Conservation (phyloP, 805 yeast genomes). For the Brettanomyces custersianus region DNA sequence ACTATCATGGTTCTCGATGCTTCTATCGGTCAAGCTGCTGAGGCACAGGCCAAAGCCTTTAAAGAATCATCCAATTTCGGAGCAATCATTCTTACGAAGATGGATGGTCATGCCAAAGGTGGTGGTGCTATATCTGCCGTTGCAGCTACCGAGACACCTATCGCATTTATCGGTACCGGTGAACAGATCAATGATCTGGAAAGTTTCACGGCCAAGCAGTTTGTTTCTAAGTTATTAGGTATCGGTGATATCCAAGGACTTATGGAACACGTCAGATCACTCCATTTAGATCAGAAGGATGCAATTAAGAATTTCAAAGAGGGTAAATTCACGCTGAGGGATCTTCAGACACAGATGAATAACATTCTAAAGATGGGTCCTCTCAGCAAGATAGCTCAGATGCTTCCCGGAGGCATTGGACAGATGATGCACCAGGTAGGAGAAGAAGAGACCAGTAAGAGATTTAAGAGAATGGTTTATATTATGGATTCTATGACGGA, state of each 20-base stretch:
- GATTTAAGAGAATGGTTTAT: constrained; percentile 80
- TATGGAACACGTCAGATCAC: constrained; percentile 85
- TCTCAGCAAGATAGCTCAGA: constrained; percentile 81
- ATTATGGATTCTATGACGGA: constrained; percentile 95
- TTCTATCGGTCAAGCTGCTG: constrained; percentile 97
- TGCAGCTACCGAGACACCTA: constrained; percentile 93
- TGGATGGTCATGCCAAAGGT: constrained; percentile 99
- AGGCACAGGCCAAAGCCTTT: constrained; percentile 87
- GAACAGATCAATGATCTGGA: constrained; percentile 93
- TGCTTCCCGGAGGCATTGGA: constrained; percentile 90
- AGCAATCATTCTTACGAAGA: constrained; percentile 85
- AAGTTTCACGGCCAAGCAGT: constrained; percentile 80
- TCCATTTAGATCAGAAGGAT: constrained; percentile 82
- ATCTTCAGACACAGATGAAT: constrained; percentile 90
- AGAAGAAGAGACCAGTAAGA: constrained; percentile 82
- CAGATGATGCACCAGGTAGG: constrained; percentile 79
- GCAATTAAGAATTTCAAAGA: constrained; percentile 88
- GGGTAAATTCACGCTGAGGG: constrained; percentile 87
- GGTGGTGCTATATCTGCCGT: constrained; percentile 99
- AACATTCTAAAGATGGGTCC: constrained; percentile 97
- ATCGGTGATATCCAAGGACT: constrained; percentile 93
- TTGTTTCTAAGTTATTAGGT: constrained; percentile 86
- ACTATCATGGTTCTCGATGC: constrained; percentile 98
- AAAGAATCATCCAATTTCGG: constrained; percentile 92
- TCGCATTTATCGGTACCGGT: constrained; percentile 95